Evolutionary conservation across 2,329 filamentous ascomycete species (phyloP).

Genomic region (Tolypocladium nubicola): DNA sequence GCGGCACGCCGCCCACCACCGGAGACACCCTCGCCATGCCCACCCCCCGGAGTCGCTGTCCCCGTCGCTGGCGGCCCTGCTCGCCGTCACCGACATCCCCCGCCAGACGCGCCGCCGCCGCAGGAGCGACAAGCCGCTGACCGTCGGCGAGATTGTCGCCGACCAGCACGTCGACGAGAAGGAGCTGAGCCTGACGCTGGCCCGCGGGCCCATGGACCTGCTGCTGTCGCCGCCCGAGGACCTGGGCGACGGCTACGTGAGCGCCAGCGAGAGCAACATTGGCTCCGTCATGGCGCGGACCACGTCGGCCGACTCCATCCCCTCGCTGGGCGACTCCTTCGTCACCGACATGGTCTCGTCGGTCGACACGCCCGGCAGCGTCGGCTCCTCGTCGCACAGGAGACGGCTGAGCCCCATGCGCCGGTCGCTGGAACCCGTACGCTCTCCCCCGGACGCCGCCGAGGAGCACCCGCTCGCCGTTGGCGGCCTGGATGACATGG

Average conservation of each 20-base stretch:
- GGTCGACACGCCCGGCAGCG: slow-evolving; percentile 35
- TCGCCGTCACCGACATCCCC: slow-evolving; percentile 53
- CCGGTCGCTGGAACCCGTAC: slow-evolving; percentile 41
- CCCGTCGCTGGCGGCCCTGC: slow-evolving; percentile 47
- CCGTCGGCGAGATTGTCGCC: slow-evolving; percentile 45
- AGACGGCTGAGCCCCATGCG: slow-evolving; percentile 30
- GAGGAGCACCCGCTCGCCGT: slow-evolving; percentile 41
- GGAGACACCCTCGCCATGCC: slow-evolving; percentile 25
- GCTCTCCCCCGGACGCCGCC: slow-evolving; percentile 41
- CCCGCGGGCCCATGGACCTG: slow-evolving; percentile 46
- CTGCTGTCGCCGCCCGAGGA: slow-evolving; percentile 52
- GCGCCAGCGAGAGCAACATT: slow-evolving; percentile 39
- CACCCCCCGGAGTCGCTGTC: slow-evolving; percentile 45
- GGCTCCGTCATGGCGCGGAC: slow-evolving; percentile 42
- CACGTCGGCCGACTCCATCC: slow-evolving; percentile 49
- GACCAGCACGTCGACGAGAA: slow-evolving; percentile 46
- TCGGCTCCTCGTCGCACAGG: slow-evolving; percentile 18
- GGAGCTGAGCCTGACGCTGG: slow-evolving; percentile 43
- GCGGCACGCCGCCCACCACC: slow-evolving; percentile 26
- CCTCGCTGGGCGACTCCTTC: slow-evolving; percentile 46
- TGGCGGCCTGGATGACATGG: slow-evolving; percentile 33
- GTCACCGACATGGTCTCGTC: slow-evolving; percentile 39
- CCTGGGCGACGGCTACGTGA: slow-evolving; percentile 35
- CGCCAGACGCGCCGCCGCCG: slow-evolving; percentile 22
- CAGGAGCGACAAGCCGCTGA: slow-evolving; percentile 24